Base-by-base conservation (phyloP, 306 rosid species). In the Purshia tridentata region DNA sequence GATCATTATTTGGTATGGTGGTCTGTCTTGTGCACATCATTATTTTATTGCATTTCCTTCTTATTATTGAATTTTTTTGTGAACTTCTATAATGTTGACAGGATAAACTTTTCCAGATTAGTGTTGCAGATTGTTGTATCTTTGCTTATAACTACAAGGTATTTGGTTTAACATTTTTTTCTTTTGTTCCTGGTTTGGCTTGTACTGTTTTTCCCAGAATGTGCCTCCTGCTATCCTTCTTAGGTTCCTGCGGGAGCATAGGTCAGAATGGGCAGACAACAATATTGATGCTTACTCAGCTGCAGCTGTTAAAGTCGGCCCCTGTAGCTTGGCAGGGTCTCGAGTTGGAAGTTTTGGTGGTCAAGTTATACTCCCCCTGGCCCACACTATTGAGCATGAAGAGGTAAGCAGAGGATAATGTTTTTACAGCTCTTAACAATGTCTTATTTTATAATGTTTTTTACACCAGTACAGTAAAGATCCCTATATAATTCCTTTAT, bases 251-350 rank as follows among this genome's bases (percentile, higher is more conserved):
- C 88, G 98, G 52, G 98, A 93, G 88, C 98, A 93, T 70, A 82
- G 98, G 66, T 93, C 98, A 46, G 98, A 93, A 82, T 93, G 98
- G 98, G 98, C 98, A 48, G 97, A 93, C 86, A 89, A 76, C 79
- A 93, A 86, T 75, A 89, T 93, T 80, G 98, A 93, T 85, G 98
- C 98, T 63, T 93, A 86, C 84, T 88, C 96, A 14, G 97, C 97
- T 85, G 96, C 97, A 60, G 98, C 98, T 61, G 77, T 93, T 70
- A 93, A 93, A 86, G 92, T 91, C 22, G 98, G 97, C 29, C 98
- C 98, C 9, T 93, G 98, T 74, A 88, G 92, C 79, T 84, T 93
- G 71, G 81, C 96, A 1, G 98, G 98, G 57, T 89, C 97, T 45
- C 90, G 94, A 67, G 83, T 89, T 61, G 98, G 96, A 85, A 88